These are phyloP conservation scores for Calophaca sinica DNA, from an alignment of 306 rosid genomes.

Conservation along the genomic window DNA sequence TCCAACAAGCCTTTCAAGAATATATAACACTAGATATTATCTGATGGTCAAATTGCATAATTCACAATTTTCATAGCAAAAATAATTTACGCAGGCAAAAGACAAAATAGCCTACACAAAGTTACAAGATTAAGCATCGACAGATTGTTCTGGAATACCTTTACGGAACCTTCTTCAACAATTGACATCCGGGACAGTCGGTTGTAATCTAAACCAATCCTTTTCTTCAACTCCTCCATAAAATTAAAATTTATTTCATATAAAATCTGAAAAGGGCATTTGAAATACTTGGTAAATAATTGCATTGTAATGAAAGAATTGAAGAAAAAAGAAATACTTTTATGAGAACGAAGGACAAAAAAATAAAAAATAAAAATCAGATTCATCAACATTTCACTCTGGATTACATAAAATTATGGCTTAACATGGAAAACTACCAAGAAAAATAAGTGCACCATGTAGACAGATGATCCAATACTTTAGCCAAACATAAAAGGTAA, in stretches of 20 bases:
- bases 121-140: slow-evolving; percentile 34
- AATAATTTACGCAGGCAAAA: neutral
- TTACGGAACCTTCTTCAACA: slow-evolving; percentile 73
- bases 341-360: slow-evolving; percentile 13
- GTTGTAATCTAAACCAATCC: slow-evolving; percentile 71
- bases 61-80: slow-evolving; percentile 5
- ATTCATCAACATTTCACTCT: slow-evolving; percentile 10
- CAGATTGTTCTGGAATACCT: slow-evolving; percentile 55
- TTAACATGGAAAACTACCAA: slow-evolving; percentile 33
- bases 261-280: slow-evolving; percentile 61
- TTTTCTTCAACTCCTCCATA: slow-evolving; percentile 75
- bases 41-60: slow-evolving; percentile 24
- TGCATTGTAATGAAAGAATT: neutral
- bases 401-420: slow-evolving; percentile 22
- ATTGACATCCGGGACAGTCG: slow-evolving; percentile 75
- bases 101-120: slow-evolving; percentile 23
- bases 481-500: slow-evolving; percentile 33
- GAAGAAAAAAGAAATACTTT: slow-evolving; percentile 15
- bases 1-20: slow-evolving; percentile 15
- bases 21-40: neutral
- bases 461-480: slow-evolving; percentile 36
- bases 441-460: slow-evolving; percentile 25
- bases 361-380: slow-evolving; percentile 22
- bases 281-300: slow-evolving; percentile 38
- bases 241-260: slow-evolving; percentile 65